phyloP scores from a whole-genome alignment of 2,329 filamentous ascomycete genomes.

The Sordariomycetes sp. region DNA sequence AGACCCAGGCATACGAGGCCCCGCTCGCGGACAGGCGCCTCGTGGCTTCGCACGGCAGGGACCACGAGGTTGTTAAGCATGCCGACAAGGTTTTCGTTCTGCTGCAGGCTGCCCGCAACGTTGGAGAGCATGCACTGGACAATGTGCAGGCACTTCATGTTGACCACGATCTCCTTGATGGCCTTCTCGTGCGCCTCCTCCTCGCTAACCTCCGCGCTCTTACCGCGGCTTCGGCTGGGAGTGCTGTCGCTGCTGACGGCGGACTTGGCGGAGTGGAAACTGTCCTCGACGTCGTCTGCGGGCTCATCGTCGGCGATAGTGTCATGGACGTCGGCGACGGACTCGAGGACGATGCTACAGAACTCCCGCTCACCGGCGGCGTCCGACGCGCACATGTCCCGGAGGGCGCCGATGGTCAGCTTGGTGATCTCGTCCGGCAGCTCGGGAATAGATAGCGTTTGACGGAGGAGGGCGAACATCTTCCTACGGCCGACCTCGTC shows the following conservation, averaged over 20 bases:
- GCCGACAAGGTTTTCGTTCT: constrained; percentile 85
- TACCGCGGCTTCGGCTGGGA: constrained; percentile 30
- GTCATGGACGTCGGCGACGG: constrained; percentile 93
- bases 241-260: constrained; percentile 63
- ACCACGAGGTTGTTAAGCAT: constrained; percentile 97
- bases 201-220: constrained; percentile 37
- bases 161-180: constrained; percentile 85
- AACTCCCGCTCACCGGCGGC: constrained; percentile 70
- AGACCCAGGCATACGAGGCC: constrained; percentile 83
- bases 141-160: constrained; percentile 96
- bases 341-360: constrained; percentile 78
- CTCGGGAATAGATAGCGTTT: constrained; percentile 74
- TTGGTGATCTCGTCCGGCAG: constrained; percentile 89
- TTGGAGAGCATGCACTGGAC: constrained; percentile 97
- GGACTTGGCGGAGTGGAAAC: constrained; percentile 88
- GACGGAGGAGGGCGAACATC: constrained; percentile 86
- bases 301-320: constrained; percentile 68
- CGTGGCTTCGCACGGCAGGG: constrained; percentile 85
- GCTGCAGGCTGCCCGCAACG: constrained; percentile 75
- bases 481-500: constrained; percentile 91
- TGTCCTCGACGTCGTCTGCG: constrained; percentile 49
- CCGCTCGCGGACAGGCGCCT: constrained; percentile 83
- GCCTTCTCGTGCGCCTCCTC: constrained; percentile 65
- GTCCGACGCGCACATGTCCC: constrained; percentile 70
- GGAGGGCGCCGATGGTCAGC: constrained; percentile 70